Evolutionary conservation across 768 basidiomycete genomes (phyloP).

Genomic region (Boletellus ananas): DNA sequence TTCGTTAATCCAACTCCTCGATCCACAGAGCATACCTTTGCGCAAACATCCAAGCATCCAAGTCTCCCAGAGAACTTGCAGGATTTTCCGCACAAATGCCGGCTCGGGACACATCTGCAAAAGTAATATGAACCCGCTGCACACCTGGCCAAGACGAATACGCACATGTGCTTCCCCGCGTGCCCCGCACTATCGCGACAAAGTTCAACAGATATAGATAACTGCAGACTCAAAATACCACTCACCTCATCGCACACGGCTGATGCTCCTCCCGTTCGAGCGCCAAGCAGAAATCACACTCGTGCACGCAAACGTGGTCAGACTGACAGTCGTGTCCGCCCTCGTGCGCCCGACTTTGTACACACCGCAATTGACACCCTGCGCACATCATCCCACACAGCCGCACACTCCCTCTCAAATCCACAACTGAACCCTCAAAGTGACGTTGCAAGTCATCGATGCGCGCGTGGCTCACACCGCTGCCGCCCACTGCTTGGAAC

Average conservation of each 20-base stretch:
- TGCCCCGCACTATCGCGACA: conserved; percentile 51
- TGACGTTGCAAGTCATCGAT: conserved; percentile 43
- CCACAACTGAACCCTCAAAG: conserved; percentile 42
- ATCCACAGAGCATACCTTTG: conserved; percentile 37
- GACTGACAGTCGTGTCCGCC: conserved; percentile 49
- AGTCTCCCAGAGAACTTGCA: conserved; percentile 44
- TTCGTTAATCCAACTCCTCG: not conserved
- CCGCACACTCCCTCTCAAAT: conserved; percentile 43
- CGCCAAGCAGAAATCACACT: conserved; percentile 40
- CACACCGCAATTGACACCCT: conserved; percentile 47
- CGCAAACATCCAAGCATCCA: conserved; percentile 52
- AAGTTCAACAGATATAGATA: not conserved
- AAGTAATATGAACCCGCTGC: not conserved
- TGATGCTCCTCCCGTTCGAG: conserved; percentile 29
- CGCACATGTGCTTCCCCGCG: conserved; percentile 51
- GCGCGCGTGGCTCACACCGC: conserved; percentile 32
- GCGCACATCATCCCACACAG: conserved; percentile 49
- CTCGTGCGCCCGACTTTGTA: conserved; percentile 44
- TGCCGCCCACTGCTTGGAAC: conserved; percentile 33
- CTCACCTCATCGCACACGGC: conserved; percentile 48
- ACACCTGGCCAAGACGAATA: not conserved
- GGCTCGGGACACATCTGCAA: conserved; percentile 47
- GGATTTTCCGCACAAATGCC: conserved; percentile 52
- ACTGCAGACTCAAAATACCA: not conserved
- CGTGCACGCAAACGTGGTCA: conserved; percentile 41